phyloP scores from a whole-genome alignment of 2,329 filamentous ascomycete genomes.

The Calonectria henricotiae region DNA sequence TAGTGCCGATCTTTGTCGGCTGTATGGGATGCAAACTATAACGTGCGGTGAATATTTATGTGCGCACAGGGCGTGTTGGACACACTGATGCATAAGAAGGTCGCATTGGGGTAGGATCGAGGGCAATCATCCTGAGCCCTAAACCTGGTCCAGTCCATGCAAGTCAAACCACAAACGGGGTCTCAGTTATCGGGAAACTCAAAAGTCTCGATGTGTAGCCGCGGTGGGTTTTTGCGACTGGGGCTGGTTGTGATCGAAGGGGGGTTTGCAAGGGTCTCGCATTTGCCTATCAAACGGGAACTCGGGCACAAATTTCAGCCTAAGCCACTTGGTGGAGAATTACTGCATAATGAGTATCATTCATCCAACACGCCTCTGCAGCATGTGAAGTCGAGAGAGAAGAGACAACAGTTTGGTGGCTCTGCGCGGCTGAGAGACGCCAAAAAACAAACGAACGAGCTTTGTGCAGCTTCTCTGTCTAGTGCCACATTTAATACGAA shows the following conservation, averaged over 20 bases:
- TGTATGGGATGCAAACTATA: conserved; percentile 23
- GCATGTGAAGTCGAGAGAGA: conserved; percentile 10
- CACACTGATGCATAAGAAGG: background rate
- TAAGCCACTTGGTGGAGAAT: conserved; percentile 15
- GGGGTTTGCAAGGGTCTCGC: conserved; percentile 7
- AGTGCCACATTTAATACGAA: too few species aligned
- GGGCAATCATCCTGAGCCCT: conserved; percentile 4
- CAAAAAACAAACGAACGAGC: too few species aligned
- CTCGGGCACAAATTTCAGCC: conserved; percentile 20
- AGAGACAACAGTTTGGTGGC: conserved; percentile 4
- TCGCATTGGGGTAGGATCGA: conserved; percentile 15
- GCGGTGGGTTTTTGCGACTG: conserved; percentile 2
- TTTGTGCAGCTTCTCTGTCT: too few species aligned
- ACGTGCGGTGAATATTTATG: conserved; percentile 7
- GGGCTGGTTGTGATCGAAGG: background rate
- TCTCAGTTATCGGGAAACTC: conserved; percentile 19
- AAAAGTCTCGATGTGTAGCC: background rate
- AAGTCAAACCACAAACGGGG: conserved; percentile 11
- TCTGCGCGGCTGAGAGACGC: background rate
- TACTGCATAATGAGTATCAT: background rate
- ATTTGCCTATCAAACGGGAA: conserved; percentile 10
- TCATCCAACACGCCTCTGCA: background rate
- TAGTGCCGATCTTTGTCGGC: conserved; percentile 22
- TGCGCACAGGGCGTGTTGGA: conserved; percentile 14
- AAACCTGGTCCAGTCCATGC: conserved; percentile 4